phyloP scores from a whole-genome alignment of 352 stramenopile genomes.

The Elongisporangium anandrum region DNA sequence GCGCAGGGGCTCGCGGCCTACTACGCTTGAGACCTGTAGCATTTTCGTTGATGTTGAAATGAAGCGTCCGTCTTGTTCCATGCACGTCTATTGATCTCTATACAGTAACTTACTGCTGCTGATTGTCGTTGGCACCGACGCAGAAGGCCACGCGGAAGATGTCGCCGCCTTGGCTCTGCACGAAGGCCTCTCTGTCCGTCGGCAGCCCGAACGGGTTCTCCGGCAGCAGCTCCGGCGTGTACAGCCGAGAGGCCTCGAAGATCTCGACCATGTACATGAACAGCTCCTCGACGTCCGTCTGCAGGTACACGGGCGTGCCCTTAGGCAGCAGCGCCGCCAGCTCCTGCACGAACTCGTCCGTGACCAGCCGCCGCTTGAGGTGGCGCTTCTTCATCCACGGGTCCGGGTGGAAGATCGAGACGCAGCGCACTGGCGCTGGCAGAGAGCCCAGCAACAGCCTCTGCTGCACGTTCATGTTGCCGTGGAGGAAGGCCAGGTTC shows the following conservation, averaged over 20 bases:
- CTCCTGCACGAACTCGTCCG: constrained; percentile 52
- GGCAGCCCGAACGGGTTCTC: constrained; percentile 61
- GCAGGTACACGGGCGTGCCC: constrained; percentile 68
- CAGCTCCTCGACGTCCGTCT: constrained; percentile 80
- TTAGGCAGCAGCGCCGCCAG: constrained; percentile 47
- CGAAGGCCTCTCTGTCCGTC: constrained; percentile 73
- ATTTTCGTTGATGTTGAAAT: background rate
- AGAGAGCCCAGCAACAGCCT: constrained; percentile 50
- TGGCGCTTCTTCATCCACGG: constrained; percentile 89
- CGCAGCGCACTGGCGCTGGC: constrained; percentile 45
- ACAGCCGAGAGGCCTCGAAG: constrained; percentile 50
- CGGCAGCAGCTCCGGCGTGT: constrained; percentile 29
- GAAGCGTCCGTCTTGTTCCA: background rate
- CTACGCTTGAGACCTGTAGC: constrained; percentile 8
- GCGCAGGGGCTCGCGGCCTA: constrained; percentile 15
- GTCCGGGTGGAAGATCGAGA: constrained; percentile 87
- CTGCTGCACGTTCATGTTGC: constrained; percentile 86
- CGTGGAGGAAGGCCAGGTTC: constrained; percentile 76
- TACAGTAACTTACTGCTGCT: background rate
- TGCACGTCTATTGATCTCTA: background rate
- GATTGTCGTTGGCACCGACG: constrained; percentile 5
- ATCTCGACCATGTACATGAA: constrained; percentile 83
- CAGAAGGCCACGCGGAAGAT: constrained; percentile 66
- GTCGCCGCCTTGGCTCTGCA: constrained; percentile 54
- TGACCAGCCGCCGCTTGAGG: constrained; percentile 78